These are phyloP conservation scores for Penicillium italicum DNA, from an alignment of 2,329 filamentous ascomycete genomes.

Conservation along the genomic window DNA sequence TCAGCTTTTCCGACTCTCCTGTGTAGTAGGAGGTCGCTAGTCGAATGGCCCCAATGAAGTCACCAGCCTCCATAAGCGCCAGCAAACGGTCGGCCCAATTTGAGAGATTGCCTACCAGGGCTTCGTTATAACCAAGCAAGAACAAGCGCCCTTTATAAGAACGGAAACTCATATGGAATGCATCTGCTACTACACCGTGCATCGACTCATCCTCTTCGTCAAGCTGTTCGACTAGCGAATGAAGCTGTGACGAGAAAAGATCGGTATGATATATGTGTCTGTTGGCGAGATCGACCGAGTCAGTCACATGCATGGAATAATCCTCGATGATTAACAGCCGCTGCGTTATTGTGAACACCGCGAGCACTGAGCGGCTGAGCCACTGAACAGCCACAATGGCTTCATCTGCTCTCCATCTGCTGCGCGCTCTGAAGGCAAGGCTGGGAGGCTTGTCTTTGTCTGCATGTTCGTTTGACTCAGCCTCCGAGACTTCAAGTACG, in stretches of 20 bases:
- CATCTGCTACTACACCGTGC: slow-evolving; percentile 95
- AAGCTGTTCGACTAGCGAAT: slow-evolving; percentile 77
- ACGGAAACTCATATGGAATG: slow-evolving; percentile 96
- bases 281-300: slow-evolving; percentile 86
- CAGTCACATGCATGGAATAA: slow-evolving; percentile 80
- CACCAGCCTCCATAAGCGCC: slow-evolving; percentile 93
- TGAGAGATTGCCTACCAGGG: slow-evolving; percentile 84
- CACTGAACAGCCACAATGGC: slow-evolving; percentile 95
- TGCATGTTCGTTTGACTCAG: slow-evolving; percentile 52
- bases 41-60: slow-evolving; percentile 86
- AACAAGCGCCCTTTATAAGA: slow-evolving; percentile 93
- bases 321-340: slow-evolving; percentile 91
- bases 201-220: slow-evolving; percentile 83
- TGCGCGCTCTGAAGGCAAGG: slow-evolving; percentile 76
- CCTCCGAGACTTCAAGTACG: slow-evolving; percentile 80
- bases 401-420: slow-evolving; percentile 89
- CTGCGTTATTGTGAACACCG: slow-evolving; percentile 90
- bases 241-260: slow-evolving; percentile 82
- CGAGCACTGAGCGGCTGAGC: slow-evolving; percentile 89
- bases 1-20: slow-evolving; percentile 88
- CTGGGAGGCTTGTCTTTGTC: slow-evolving; percentile 74
- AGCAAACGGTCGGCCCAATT: slow-evolving; percentile 96
- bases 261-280: slow-evolving; percentile 91
- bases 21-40: slow-evolving; percentile 90
- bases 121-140: slow-evolving; percentile 86